Conservation (phyloP, 306 rosid species). For the Citrullus amarus region DNA sequence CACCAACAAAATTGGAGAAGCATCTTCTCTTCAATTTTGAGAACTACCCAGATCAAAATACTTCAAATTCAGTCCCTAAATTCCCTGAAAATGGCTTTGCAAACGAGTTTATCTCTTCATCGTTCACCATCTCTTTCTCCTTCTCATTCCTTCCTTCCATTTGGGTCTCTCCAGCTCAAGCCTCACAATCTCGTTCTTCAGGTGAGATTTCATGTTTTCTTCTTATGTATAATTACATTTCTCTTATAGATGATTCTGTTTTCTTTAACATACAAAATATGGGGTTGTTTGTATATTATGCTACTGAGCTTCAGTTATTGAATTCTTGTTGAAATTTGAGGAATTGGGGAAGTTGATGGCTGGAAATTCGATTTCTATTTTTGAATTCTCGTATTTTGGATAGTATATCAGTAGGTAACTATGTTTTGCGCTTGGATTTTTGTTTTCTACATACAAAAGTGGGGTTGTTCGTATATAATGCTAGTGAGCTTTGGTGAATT, state of each 20-base stretch:
- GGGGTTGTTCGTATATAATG: no score
- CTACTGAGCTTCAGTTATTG: background rate
- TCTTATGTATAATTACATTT: background rate
- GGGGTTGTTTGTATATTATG: background rate
- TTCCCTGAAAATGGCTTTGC: constrained; percentile 3
- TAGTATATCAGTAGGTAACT: no score
- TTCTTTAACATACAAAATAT: no score
- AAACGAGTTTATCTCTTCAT: constrained; percentile 6
- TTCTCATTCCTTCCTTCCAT: background rate
- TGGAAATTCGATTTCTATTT: background rate
- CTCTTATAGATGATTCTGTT: background rate
- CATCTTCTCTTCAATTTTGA: background rate
- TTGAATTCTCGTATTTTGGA: background rate
- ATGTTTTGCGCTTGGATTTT: no score
- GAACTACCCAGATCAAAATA: background rate
- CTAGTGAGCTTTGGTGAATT: no score
- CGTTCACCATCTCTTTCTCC: constrained; percentile 9
- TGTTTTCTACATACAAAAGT: no score
- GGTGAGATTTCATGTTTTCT: background rate
- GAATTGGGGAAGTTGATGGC: background rate
- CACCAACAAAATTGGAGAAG: background rate
- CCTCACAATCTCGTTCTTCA: constrained; percentile 13
- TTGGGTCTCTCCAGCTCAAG: constrained; percentile 10
- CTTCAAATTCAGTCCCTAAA: background rate
- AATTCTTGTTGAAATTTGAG: background rate